These are phyloP conservation scores for Acanthamoeba polyphaga DNA, from an alignment of 208 protist genomes.

Conservation along the genomic window DNA sequence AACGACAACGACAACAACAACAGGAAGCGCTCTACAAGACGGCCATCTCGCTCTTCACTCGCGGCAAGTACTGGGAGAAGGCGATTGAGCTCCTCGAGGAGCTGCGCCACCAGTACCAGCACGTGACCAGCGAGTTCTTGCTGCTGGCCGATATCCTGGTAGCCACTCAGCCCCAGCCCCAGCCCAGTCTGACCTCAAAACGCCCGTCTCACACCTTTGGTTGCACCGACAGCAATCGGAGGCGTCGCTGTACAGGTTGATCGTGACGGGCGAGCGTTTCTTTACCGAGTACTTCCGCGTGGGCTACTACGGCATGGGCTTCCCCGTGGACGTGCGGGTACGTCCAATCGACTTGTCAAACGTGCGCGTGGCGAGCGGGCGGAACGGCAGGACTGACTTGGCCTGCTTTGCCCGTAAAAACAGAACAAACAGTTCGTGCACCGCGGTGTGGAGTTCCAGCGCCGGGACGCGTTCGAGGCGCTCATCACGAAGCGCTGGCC, in stretches of 20 bases:
- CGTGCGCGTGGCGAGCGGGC: neutral
- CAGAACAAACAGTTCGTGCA: conserved; percentile 58
- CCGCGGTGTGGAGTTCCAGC: conserved; percentile 24
- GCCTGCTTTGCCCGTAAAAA: neutral
- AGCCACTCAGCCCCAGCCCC: neutral
- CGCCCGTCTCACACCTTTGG: neutral
- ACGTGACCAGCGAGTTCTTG: conserved; percentile 78
- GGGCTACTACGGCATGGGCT: conserved; percentile 84
- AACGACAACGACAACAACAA: no score
- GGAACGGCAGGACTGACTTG: neutral
- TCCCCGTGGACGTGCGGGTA: conserved; percentile 66
- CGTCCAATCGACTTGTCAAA: conserved; percentile 1
- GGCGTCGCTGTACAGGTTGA: conserved; percentile 79
- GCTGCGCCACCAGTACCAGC: conserved; percentile 77
- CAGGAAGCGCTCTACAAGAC: conserved; percentile 51
- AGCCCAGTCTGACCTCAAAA: no score
- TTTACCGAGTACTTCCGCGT: conserved; percentile 85
- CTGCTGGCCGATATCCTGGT: conserved; percentile 77
- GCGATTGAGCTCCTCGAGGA: conserved; percentile 74
- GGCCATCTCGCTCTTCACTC: conserved; percentile 80
- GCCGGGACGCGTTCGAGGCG: neutral
- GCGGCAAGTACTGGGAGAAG: conserved; percentile 84
- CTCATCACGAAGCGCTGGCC: conserved; percentile 26
- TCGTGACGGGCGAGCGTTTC: conserved; percentile 81
- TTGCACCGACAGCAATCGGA: conserved; percentile 25